These are phyloP conservation scores for Spatholobus suberectus DNA, from an alignment of 306 rosid species.

Conservation along the genomic window DNA sequence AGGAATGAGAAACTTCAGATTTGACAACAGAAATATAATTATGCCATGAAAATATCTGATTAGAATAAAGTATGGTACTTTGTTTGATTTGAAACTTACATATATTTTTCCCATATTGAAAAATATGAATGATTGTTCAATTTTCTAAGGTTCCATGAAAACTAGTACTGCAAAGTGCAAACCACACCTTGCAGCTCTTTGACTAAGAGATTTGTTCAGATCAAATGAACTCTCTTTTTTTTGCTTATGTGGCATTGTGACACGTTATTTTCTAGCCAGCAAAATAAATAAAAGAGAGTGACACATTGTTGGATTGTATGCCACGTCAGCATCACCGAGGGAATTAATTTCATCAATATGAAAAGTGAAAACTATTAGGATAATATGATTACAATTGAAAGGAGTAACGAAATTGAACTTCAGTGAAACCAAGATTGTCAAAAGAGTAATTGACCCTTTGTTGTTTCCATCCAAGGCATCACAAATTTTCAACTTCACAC, in stretches of 20 bases:
- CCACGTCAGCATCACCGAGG: not conserved
- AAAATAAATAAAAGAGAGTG: slow-evolving; percentile 10
- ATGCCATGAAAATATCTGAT: not conserved
- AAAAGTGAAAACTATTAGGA: slow-evolving; percentile 10
- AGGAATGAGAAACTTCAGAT: not conserved
- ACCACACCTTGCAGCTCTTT: slow-evolving; percentile 3
- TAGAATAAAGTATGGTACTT: not conserved
- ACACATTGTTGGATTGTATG: not conserved
- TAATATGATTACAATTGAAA: not conserved
- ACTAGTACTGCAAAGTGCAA: not conserved
- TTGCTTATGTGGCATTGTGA: not conserved
- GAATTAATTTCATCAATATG: not conserved
- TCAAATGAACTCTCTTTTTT: not conserved
- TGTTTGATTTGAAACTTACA: not conserved
- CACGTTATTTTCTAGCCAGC: not conserved
- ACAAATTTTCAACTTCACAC: not conserved
- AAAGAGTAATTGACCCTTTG: not conserved
- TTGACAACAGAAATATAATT: not conserved
- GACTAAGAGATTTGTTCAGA: not conserved
- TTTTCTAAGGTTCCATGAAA: not conserved
- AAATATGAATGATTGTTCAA: not conserved
- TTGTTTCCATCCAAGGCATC: not conserved
- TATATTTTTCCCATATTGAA: not conserved
- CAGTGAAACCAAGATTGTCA: not conserved
- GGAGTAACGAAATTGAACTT: slow-evolving; percentile 3